Percentiles rank a stretch among this genome's conserved stretches.
Evolutionary conservation across 768 basidiomycete genomes (phyloP).

Genomic region (Lactarius trivialis): DNA sequence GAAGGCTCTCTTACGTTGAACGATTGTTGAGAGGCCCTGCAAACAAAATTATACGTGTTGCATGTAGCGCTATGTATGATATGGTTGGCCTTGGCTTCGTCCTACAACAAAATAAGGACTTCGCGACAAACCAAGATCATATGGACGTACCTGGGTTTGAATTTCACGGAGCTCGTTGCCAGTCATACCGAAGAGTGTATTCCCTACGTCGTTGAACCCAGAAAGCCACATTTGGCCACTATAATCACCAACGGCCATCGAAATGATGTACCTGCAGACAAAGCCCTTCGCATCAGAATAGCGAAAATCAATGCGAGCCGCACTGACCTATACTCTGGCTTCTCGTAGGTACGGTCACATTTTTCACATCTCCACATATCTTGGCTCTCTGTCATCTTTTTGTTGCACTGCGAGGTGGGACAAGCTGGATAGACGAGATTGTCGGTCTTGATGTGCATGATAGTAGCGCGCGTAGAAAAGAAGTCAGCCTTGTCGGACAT

Average conservation of each 20-base stretch:
- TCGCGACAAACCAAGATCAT: not conserved
- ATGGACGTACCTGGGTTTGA: slow-evolving; percentile 57
- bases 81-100: slow-evolving; percentile 51
- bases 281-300: slow-evolving; percentile 9
- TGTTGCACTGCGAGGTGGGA: slow-evolving; percentile 70
- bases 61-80: slow-evolving; percentile 61
- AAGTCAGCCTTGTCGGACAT: slow-evolving; percentile 70
- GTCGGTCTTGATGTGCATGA: slow-evolving; percentile 82
- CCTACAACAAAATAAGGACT: slow-evolving; percentile 33
- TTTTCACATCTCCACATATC: slow-evolving; percentile 89
- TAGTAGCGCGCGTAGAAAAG: slow-evolving; percentile 75
- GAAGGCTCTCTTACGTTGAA: slow-evolving; percentile 55
- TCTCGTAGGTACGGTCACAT: slow-evolving; percentile 63
- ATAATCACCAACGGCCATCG: slow-evolving; percentile 83
- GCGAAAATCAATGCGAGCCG: not conserved
- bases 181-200: slow-evolving; percentile 63
- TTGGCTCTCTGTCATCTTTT: slow-evolving; percentile 74
- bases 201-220: slow-evolving; percentile 90
- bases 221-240: slow-evolving; percentile 89
- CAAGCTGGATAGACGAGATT: slow-evolving; percentile 88
- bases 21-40: slow-evolving; percentile 81
- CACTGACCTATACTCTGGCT: slow-evolving; percentile 76
- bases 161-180: slow-evolving; percentile 74
- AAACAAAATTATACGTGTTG: slow-evolving; percentile 72
- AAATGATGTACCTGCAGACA: slow-evolving; percentile 61